Evolutionary conservation across 495 filamentous ascomycete genomes (phyloP), one percentile per base, ranked within the genome.

Genomic region (Bryoglossum gracile): DNA sequence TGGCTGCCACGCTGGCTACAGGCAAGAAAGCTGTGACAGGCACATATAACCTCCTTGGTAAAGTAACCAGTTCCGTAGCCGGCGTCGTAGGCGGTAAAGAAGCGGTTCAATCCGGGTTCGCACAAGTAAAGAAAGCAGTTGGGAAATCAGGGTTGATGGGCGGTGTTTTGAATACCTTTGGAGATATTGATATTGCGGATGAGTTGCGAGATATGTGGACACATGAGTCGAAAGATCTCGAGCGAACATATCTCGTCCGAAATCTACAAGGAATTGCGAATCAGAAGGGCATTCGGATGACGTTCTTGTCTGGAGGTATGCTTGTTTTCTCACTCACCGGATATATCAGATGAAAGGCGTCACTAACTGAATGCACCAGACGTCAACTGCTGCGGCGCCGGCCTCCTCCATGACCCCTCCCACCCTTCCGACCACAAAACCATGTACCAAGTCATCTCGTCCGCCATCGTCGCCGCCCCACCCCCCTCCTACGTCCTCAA

Each of bases 131-230:
- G 70, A 88, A 87, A 62, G 94, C 89, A 2, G 89, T 98, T 14
- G 92, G 92, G 14, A 98, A 98, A 65, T 80, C 77, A 4, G 92
- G 92, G 0, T 71, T 98, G 22, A 97, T 98, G 92, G 88, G 89
- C 36, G 81, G 84, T 8, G 86, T 96, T 38, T 71, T 98, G 22
- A 95, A 87, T 65, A 87, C 94, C 19, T 98, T 98, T 59, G 92
- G 92, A n/a, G 92, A 98, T 43, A 82, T 98, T 42, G 92, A 95
- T 62, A 77, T 97, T 17, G 79, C 89, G 43, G 92, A 98, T 66
- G 94, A 96, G 63, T 67, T 98, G 25, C 78, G 89, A 54, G 94
- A 98, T 63, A 82, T 92, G 70, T 98, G 92, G 92, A 98, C 94
- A 14, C 92, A 98, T 62, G 91, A 97, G 44, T 87, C 82, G 21